Evolutionary conservation across 768 basidiomycete species (phyloP).

Genomic region (Leccinellum rugosiceps): DNA sequence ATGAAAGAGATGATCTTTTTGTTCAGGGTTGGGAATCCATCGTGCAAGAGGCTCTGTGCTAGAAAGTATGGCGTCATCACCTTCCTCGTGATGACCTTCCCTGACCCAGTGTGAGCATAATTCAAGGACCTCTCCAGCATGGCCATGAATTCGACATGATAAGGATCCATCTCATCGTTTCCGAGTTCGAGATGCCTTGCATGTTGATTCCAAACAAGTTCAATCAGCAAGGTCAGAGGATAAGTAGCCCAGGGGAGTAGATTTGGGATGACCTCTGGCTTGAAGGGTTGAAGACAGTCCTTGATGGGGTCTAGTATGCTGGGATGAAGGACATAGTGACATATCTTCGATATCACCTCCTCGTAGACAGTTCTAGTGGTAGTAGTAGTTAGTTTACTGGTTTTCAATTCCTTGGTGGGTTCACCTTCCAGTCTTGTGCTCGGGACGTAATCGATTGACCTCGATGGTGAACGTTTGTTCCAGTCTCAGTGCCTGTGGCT

Average conservation of each 20-base stretch:
- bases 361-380: background rate
- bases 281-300: background rate
- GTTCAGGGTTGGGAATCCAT: background rate
- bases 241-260: background rate
- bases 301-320: background rate
- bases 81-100: background rate
- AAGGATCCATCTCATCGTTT: background rate
- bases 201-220: background rate
- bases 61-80: background rate
- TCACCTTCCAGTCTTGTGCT: background rate
- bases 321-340: background rate
- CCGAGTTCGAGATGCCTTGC: background rate
- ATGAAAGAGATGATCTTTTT: background rate
- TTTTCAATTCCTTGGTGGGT: too few relatives aligned
- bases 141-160: constrained; percentile 5
- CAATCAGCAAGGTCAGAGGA: background rate
- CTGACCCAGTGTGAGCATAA: background rate
- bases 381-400: too few relatives aligned
- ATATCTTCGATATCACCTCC: background rate
- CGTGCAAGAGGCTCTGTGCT: background rate
- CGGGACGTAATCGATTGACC: background rate
- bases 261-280: background rate
- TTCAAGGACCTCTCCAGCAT: constrained; percentile 4
- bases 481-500: background rate
- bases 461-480: constrained; percentile 1